phyloP scores from a whole-genome alignment of 768 basidiomycete species.

The Boletales sp. region DNA sequence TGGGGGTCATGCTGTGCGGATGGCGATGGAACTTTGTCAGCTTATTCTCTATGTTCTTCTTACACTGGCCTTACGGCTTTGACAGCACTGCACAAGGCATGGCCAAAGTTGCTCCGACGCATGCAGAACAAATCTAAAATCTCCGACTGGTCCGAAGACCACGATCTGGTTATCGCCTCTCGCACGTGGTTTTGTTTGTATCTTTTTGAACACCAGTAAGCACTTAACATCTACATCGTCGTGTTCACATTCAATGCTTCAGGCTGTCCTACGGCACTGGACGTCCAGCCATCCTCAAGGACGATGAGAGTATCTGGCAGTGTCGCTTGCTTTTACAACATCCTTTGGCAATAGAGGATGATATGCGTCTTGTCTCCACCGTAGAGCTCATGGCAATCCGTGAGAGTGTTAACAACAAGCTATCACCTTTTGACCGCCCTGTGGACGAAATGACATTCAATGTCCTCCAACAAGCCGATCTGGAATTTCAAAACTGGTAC shows the following conservation, averaged over 20 bases:
- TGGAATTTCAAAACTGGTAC: slow-evolving; percentile 81
- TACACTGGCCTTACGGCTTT: slow-evolving; percentile 5
- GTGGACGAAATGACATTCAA: slow-evolving; percentile 72
- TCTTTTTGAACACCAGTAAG: slow-evolving; percentile 91
- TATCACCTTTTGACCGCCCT: slow-evolving; percentile 76
- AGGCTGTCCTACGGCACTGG: slow-evolving; percentile 95
- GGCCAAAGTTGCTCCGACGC: slow-evolving; percentile 74
- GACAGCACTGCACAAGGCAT: slow-evolving; percentile 86
- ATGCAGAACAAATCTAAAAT: slow-evolving; percentile 64
- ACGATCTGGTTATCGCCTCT: slow-evolving; percentile 74
- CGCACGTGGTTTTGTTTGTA: slow-evolving; percentile 94
- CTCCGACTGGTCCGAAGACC: slow-evolving; percentile 56
- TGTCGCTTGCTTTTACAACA: slow-evolving; percentile 80
- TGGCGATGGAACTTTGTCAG: slow-evolving; percentile 92
- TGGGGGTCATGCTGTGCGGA: slow-evolving; percentile 93
- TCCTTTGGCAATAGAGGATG: slow-evolving; percentile 86
- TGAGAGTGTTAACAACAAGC: slow-evolving; percentile 78
- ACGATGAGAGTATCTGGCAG: slow-evolving; percentile 86
- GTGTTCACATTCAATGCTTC: not conserved
- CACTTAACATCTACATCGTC: slow-evolving; percentile 8
- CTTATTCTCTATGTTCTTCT: slow-evolving; percentile 7
- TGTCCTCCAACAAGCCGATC: slow-evolving; percentile 68
- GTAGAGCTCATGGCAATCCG: slow-evolving; percentile 90
- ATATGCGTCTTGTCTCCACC: slow-evolving; percentile 92
- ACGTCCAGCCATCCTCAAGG: slow-evolving; percentile 86